Conservation (phyloP, 345 rosid species). For the Citropsis articulata region DNA sequence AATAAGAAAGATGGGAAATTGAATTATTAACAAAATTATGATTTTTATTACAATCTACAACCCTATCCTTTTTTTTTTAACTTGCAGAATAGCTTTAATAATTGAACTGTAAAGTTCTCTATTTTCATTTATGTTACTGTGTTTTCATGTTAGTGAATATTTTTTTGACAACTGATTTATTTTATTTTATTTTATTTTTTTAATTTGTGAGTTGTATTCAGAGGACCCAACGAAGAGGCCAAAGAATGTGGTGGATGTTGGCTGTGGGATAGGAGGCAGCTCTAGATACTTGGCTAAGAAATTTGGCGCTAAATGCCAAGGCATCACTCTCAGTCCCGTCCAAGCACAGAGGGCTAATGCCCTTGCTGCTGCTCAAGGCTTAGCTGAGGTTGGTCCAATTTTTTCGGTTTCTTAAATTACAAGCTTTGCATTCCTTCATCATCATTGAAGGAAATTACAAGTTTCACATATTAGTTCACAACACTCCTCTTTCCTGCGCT, state of each 20-base stretch:
- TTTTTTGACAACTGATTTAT: neutral
- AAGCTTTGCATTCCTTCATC: neutral
- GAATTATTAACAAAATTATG: too few species aligned
- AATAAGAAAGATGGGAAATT: neutral
- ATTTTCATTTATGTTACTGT: neutral
- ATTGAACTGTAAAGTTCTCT: neutral
- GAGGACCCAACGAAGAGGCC: slow-evolving; percentile 41
- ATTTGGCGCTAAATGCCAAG: slow-evolving; percentile 63
- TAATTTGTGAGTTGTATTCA: slow-evolving; percentile 3
- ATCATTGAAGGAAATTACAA: neutral
- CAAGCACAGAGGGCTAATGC: slow-evolving; percentile 79
- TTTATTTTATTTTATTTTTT: too few species aligned
- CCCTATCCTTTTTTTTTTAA: too few species aligned
- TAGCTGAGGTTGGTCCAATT: slow-evolving; percentile 40
- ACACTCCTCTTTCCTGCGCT: too few species aligned
- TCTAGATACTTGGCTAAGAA: slow-evolving; percentile 72
- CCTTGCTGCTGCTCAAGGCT: slow-evolving; percentile 62
- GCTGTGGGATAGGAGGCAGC: slow-evolving; percentile 97
- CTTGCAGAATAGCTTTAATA: neutral
- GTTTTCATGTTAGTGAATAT: neutral
- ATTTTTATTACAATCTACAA: too few species aligned
- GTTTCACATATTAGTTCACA: too few species aligned
- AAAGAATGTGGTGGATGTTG: slow-evolving; percentile 80
- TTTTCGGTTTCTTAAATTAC: neutral
- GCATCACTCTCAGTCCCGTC: slow-evolving; percentile 82